Evolutionary conservation across 345 rosid species (phyloP).

Genomic region (Melaleuca alternifolia): DNA sequence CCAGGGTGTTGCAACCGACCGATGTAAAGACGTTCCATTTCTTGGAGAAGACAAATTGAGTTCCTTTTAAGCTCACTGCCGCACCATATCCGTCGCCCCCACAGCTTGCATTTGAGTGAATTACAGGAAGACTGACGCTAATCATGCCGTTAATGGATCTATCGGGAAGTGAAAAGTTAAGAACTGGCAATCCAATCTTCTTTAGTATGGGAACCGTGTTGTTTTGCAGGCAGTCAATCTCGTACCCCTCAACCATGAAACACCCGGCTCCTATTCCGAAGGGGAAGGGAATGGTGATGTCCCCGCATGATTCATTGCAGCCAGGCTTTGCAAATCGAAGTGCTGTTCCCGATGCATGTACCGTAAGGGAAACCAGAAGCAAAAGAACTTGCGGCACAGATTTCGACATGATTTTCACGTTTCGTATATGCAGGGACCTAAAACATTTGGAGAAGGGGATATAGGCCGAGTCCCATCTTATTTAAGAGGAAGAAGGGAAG

Average conservation of each 20-base stretch:
- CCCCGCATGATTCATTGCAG: not conserved
- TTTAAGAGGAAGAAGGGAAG: not conserved
- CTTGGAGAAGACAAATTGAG: not conserved
- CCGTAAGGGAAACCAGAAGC: not conserved
- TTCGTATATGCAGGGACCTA: not conserved
- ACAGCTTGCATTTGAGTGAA: not conserved
- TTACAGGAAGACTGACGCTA: not conserved
- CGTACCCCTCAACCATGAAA: not conserved
- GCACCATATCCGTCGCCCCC: not conserved
- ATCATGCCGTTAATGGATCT: not conserved
- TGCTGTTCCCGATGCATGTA: not conserved
- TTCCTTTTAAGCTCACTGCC: not conserved
- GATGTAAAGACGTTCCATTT: not conserved
- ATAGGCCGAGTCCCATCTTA: not conserved
- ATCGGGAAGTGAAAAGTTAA: not conserved
- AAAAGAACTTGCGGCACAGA: not conserved
- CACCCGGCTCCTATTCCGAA: not conserved
- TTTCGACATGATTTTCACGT: not conserved
- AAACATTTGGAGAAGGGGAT: not conserved
- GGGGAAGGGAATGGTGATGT: not conserved
- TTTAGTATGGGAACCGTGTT: not conserved
- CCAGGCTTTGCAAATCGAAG: not conserved
- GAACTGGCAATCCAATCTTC: not conserved
- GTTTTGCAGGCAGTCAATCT: not conserved
- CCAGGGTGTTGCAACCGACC: not conserved